Percentiles rank a stretch among this genome's conserved stretches.
These are phyloP conservation scores for Malassezia pachydermatis DNA, from an alignment of 1,284 basidiomycete genomes.

Conservation along the genomic window DNA sequence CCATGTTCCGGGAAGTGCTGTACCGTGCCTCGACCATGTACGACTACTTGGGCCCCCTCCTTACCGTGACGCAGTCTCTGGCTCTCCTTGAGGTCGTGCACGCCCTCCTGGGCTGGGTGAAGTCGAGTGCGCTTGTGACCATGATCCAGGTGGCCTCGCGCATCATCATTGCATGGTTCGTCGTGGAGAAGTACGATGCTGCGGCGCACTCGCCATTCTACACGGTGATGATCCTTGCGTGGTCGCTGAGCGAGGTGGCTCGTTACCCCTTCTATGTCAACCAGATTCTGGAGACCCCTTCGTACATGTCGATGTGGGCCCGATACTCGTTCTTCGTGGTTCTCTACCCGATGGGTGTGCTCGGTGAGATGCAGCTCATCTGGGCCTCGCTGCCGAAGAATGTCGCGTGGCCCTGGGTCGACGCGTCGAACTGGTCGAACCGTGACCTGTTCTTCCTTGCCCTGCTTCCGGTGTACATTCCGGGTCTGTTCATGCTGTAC, in stretches of 20 bases:
- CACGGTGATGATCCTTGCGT: conserved; percentile 83
- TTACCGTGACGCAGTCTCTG: conserved; percentile 32
- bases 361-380: conserved; percentile 74
- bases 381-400: conserved; percentile 61
- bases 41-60: conserved; percentile 27
- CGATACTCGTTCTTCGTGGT: conserved; percentile 74
- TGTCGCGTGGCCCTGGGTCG: conserved; percentile 20
- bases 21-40: conserved; percentile 28
- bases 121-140: conserved; percentile 70
- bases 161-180: conserved; percentile 72
- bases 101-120: conserved; percentile 69
- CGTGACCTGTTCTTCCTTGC: conserved; percentile 15
- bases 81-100: conserved; percentile 54
- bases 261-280: conserved; percentile 83
- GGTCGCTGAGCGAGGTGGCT: conserved; percentile 82
- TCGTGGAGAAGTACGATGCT: conserved; percentile 33
- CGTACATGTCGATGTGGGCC: conserved; percentile 35
- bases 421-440: conserved; percentile 8
- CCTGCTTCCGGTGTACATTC: conserved; percentile 7
- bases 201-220: conserved; percentile 62
- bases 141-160: conserved; percentile 75
- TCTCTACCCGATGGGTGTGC: conserved; percentile 84
- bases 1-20: conserved; percentile 23
- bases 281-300: conserved; percentile 51
- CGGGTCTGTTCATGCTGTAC: conserved; percentile 16